Evolutionary conservation across 345 rosid genomes (phyloP).

Genomic region (Nasturtium officinale): DNA sequence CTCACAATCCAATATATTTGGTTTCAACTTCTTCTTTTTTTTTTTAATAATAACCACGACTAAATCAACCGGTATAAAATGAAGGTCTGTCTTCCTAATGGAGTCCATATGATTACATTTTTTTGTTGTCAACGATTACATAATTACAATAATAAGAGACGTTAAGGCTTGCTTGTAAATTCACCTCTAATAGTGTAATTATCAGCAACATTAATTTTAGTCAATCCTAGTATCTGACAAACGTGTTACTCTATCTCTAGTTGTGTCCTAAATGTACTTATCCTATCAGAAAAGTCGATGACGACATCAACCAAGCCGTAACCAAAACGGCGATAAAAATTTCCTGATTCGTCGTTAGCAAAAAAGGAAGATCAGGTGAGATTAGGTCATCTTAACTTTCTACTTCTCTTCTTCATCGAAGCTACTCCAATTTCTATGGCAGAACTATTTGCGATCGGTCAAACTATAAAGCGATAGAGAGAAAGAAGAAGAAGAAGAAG

Average conservation of each 20-base stretch:
- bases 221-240: neutral
- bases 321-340: conserved; percentile 3
- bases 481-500: neutral
- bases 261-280: neutral
- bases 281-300: neutral
- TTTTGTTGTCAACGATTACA: too few species aligned
- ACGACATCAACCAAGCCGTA: neutral
- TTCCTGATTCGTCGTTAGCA: conserved; percentile 17
- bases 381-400: conserved; percentile 41
- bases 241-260: neutral
- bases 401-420: conserved; percentile 27
- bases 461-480: conserved; percentile 4
- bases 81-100: neutral
- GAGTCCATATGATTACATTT: neutral
- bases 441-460: neutral
- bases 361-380: conserved; percentile 42
- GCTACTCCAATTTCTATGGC: conserved; percentile 43
- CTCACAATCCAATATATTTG: neutral
- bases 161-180: neutral
- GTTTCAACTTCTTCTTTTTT: too few species aligned
- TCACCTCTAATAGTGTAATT: neutral
- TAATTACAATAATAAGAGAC: neutral
- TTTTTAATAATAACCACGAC: neutral
- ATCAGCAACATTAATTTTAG: neutral
- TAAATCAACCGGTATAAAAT: neutral